phyloP scores from a whole-genome alignment of 2,329 filamentous ascomycete genomes.

The Furcasterigmium sp. region DNA sequence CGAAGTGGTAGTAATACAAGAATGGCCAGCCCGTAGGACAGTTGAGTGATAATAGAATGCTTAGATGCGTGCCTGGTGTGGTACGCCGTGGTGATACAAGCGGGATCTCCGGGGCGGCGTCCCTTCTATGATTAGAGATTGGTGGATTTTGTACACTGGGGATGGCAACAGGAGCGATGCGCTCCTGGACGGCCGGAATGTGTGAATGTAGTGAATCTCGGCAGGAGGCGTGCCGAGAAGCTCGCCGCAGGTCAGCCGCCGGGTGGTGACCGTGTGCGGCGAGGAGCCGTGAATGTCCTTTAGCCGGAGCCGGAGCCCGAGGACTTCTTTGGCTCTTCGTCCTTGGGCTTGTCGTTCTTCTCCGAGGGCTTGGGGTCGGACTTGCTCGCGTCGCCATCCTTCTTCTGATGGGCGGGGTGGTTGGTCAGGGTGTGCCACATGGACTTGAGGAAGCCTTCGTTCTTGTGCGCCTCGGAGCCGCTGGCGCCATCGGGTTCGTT shows the following conservation, averaged over 20 bases:
- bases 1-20: slow-evolving; percentile 21
- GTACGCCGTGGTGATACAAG: too few relatives aligned
- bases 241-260: too few relatives aligned
- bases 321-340: slow-evolving; percentile 19
- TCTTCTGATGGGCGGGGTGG: slow-evolving; percentile 51
- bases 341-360: slow-evolving; percentile 12
- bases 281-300: too few relatives aligned
- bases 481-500: slow-evolving; percentile 12
- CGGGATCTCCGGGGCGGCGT: slow-evolving; percentile 23
- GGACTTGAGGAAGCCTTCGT: slow-evolving; percentile 87
- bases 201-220: too few relatives aligned
- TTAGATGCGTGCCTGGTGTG: background rate
- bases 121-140: slow-evolving; percentile 11
- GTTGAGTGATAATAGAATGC: background rate
- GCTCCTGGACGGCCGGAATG: background rate
- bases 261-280: too few relatives aligned
- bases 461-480: slow-evolving; percentile 54
- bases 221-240: too few relatives aligned
- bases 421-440: slow-evolving; percentile 92
- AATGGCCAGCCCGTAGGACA: slow-evolving; percentile 3
- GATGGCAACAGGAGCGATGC: slow-evolving; percentile 15
- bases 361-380: slow-evolving; percentile 10
- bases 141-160: slow-evolving; percentile 2
- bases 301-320: slow-evolving; percentile 25
- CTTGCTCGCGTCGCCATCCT: slow-evolving; percentile 18